Conservation (phyloP, 1,284 basidiomycete species). For the Ceratobasidium sp. region DNA sequence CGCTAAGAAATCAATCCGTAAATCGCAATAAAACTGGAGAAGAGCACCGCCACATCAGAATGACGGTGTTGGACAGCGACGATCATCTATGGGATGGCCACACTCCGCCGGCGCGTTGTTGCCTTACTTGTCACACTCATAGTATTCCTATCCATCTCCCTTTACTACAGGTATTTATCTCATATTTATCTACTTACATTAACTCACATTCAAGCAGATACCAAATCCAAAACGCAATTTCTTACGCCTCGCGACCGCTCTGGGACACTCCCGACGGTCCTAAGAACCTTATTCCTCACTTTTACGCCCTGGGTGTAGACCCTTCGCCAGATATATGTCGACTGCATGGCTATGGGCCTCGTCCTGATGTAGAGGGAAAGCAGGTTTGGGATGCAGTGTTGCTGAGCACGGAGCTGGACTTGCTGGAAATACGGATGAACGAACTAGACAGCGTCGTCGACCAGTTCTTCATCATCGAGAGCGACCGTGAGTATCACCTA, state of each 20-base stretch:
- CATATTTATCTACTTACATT: not conserved
- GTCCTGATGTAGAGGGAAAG: conserved; percentile 34
- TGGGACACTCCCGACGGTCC: conserved; percentile 70
- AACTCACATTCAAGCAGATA: conserved; percentile 5
- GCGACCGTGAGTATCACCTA: conserved; percentile 54
- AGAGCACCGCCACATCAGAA: conserved; percentile 4
- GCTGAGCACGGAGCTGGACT: conserved; percentile 72
- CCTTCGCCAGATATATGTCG: conserved; percentile 61
- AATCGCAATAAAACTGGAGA: too few relatives aligned
- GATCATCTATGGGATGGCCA: conserved; percentile 31
- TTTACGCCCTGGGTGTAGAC: conserved; percentile 64
- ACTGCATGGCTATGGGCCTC: conserved; percentile 59
- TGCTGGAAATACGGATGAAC: conserved; percentile 73
- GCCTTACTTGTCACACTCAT: not conserved
- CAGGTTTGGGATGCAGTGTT: conserved; percentile 66
- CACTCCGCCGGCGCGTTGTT: conserved; percentile 17
- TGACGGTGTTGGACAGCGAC: conserved; percentile 30
- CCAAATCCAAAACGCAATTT: conserved; percentile 51
- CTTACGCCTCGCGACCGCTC: conserved; percentile 70
- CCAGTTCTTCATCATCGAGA: conserved; percentile 73
- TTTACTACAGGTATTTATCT: conserved; percentile 17
- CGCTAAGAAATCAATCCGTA: too few relatives aligned
- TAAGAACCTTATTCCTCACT: conserved; percentile 62
- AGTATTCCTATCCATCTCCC: conserved; percentile 1
- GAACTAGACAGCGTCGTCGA: conserved; percentile 71